A percentile compares a stretch with the other conserved stretches of the same genome.
phyloP scores from a whole-genome alignment of 1,284 basidiomycete species.

The Rhizoctonia solani region DNA sequence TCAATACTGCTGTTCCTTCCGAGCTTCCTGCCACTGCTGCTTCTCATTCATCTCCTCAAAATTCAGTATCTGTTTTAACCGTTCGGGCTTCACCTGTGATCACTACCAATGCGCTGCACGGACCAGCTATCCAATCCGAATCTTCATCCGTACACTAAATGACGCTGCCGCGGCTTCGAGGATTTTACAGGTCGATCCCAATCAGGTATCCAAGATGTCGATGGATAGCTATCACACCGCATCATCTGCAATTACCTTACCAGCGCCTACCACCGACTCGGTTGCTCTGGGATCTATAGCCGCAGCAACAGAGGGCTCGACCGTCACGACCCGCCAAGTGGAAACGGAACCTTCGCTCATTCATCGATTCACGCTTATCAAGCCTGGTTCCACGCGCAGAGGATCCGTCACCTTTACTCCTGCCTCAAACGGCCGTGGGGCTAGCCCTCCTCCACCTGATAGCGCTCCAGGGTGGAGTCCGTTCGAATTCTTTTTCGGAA shows the following conservation, averaged over 20 bases:
- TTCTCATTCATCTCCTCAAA: constrained; percentile 37
- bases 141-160: constrained; percentile 36
- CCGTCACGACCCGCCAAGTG: constrained; percentile 51
- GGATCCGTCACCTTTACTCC: constrained; percentile 25
- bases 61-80: constrained; percentile 42
- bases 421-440: not conserved
- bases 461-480: constrained; percentile 61
- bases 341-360: constrained; percentile 54
- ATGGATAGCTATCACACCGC: constrained; percentile 73
- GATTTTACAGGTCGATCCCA: constrained; percentile 16
- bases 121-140: constrained; percentile 35
- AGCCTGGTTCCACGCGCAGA: constrained; percentile 66
- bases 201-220: constrained; percentile 56
- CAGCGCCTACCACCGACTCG: not conserved
- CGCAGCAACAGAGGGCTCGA: constrained; percentile 69
- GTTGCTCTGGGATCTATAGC: constrained; percentile 54
- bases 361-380: constrained; percentile 85
- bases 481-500: constrained; percentile 75
- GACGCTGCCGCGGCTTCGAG: constrained; percentile 28
- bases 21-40: not conserved
- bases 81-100: constrained; percentile 39
- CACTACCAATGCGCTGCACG: constrained; percentile 1
- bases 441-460: constrained; percentile 40
- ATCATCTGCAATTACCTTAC: constrained; percentile 47
- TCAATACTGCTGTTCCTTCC: constrained; percentile 37